Conservation (phyloP, 345 rosid species). For the Noccaea bulbosa region DNA sequence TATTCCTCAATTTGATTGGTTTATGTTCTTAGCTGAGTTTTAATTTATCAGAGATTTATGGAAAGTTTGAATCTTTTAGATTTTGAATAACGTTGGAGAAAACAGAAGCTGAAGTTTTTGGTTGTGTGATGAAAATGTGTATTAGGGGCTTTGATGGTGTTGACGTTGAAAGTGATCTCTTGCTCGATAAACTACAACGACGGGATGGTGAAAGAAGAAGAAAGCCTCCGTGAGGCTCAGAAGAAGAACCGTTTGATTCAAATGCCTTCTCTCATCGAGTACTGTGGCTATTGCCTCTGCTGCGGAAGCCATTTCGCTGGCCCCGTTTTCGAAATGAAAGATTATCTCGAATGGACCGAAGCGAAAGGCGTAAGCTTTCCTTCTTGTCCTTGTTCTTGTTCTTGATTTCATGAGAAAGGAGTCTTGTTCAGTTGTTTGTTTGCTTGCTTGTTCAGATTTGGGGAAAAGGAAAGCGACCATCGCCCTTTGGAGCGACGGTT, state of each 20-base stretch:
- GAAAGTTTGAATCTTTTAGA: not conserved
- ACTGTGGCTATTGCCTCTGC: conserved; percentile 86
- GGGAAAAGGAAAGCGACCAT: conserved; percentile 62
- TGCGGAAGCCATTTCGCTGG: conserved; percentile 98
- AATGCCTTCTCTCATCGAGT: conserved; percentile 83
- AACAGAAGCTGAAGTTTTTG: not conserved
- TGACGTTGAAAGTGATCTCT: conserved; percentile 91
- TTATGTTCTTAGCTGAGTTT: conserved; percentile 5
- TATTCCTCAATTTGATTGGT: conserved; percentile 23
- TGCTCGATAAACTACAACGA: conserved; percentile 89
- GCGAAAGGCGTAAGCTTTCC: conserved; percentile 71
- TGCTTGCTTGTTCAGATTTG: conserved; percentile 59
- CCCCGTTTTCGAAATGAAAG: conserved; percentile 94
- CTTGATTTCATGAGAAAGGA: conserved; percentile 12
- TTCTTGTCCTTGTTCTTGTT: conserved; percentile 37
- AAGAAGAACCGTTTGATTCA: conserved; percentile 71
- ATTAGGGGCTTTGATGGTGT: conserved; percentile 94
- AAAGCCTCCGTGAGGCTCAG: conserved; percentile 68
- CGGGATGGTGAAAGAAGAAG: conserved; percentile 78
- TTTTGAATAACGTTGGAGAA: conserved; percentile 18
- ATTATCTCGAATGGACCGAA: conserved; percentile 93
- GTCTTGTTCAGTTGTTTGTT: conserved; percentile 19
- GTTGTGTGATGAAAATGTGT: not conserved
- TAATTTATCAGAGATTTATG: not conserved
- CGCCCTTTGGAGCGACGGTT: conserved; percentile 64